Evolutionary conservation across 2,329 filamentous ascomycete species (phyloP), one percentile per base, ranked within the genome.

Genomic region (Pseudocercospora musae): DNA sequence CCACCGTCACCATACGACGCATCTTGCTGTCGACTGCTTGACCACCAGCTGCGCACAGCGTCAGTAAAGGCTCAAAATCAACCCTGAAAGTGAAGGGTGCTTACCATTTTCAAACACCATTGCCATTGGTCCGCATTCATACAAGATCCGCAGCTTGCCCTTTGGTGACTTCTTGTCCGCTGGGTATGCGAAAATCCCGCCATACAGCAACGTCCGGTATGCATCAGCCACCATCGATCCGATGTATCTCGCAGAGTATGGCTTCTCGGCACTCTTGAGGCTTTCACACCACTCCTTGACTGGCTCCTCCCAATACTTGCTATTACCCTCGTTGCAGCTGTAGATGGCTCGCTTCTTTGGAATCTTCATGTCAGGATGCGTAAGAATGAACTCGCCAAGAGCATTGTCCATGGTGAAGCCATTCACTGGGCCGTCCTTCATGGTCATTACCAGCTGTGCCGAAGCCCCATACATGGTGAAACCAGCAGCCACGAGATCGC

Each of bases 391-490:
- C 84, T 99, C 95, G 80, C 95, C 95, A 55, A 99, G 87, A 18
- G 92, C 91, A 77, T 91, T 96, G 81, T 99, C 95, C 73, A 99
- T 87, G 25, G 95, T 99, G 84, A 99, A 99, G 73, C 95, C 95
- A 79, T 98, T 97, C 79, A 99, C 95, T 65, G 81, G 85, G 67
- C 93, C 91, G 69, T 88, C 91, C 79, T 89, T 91, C 92, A 98
- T 97, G 70, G 95, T 99, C 75, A 99, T 90, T 73, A 99, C 95
- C 50, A 99, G 85, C 81, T 98, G 94, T 3, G 95, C 88, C 2
- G 93, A 97, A 70, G 95, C 95, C 74, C 95, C 95, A 80, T 99
- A 99, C 95, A 99, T 99, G 79, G 95, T 99, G 85, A 99, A 99
- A n/a, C 95, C 95, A 21, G 91, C 89, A 37, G 95, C 94, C 20